phyloP scores from a whole-genome alignment of 179 eudicot genomes.

The Patellifolia procumbens region DNA sequence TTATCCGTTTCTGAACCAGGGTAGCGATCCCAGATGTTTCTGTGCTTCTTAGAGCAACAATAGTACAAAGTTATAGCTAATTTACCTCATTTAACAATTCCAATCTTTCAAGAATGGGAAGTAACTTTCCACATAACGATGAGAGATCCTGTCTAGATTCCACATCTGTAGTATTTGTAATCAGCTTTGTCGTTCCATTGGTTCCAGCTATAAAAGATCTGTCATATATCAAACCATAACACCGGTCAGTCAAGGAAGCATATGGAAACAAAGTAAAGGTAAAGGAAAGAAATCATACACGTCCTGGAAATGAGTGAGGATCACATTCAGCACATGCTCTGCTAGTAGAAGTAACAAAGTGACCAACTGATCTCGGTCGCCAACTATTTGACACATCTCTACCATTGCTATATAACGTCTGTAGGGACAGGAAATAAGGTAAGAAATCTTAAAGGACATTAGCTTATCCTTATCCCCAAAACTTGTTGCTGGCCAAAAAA shows the following conservation, averaged over 20 bases:
- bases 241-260: constrained; percentile 13
- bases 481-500: not conserved
- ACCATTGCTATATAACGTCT: constrained; percentile 94
- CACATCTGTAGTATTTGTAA: constrained; percentile 40
- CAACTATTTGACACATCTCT: constrained; percentile 87
- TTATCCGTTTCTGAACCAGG: no score
- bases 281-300: constrained; percentile 43
- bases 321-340: constrained; percentile 81
- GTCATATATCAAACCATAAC: constrained; percentile 19
- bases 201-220: constrained; percentile 40
- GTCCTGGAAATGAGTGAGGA: constrained; percentile 85
- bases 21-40: no score
- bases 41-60: not conserved
- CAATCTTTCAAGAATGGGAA: constrained; percentile 80
- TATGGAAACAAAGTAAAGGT: not conserved
- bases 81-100: constrained; percentile 77
- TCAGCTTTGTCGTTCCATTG: constrained; percentile 37
- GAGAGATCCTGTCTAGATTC: constrained; percentile 46
- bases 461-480: not conserved
- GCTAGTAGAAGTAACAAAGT: constrained; percentile 71
- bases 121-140: constrained; percentile 57
- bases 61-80: not conserved
- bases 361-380: constrained; percentile 77
- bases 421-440: constrained; percentile 22
- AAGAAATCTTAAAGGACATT: not conserved